Evolutionary conservation across 352 stramenopile genomes (phyloP), one percentile per base, ranked within the genome.

Genomic region (Thraustochytrium striatum): DNA sequence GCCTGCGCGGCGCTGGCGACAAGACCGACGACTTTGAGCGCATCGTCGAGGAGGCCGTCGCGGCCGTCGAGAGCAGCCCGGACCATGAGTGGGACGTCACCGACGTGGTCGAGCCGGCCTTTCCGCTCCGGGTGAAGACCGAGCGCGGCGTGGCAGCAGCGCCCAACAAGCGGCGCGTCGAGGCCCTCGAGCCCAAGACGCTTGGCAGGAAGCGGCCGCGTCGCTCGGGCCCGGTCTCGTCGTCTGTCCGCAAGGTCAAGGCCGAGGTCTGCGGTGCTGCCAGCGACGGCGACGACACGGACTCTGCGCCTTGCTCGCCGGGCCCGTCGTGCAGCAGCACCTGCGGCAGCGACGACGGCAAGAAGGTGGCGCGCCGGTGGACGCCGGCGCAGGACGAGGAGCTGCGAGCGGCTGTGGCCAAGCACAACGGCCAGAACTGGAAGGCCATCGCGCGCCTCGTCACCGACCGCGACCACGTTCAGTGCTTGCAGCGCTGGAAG

Each of bases 381-480:
- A 94, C 89, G 21, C 91, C 92, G 82, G 84, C 84, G n/a, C 88
- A 95, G 80, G 90, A 95, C 83, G 85, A 89, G 21, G 87, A 89
- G 33, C 86, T 95, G 69, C 87, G 89, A 39, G 87, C 92, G 59
- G 92, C 87, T 30, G 90, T 95, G 59, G 86, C 86, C 25, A 87
- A 92, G 57, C 88, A 93, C 72, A 89, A 89, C 30, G 89, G 92
- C 78, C 91, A 92, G 81, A 94, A 93, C 84, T 95, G 90, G 90
- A 93, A 94, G 72, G 87, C 88, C 25, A 94, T 94, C 65, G 90
- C 90, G 2, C 87, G 92, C 72, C 83, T 92, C 2, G 89, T 94
- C 50, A 87, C 88, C 11, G 88, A 88, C 53, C 88, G 90, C 21
- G 92, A 93, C 79, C 89, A 94, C 78, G 89, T 89, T 2, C 90